Evolutionary conservation across 2,329 filamentous ascomycete genomes (phyloP), one percentile per base, ranked within the genome.

Genomic region (Curvularia eragrostidis): DNA sequence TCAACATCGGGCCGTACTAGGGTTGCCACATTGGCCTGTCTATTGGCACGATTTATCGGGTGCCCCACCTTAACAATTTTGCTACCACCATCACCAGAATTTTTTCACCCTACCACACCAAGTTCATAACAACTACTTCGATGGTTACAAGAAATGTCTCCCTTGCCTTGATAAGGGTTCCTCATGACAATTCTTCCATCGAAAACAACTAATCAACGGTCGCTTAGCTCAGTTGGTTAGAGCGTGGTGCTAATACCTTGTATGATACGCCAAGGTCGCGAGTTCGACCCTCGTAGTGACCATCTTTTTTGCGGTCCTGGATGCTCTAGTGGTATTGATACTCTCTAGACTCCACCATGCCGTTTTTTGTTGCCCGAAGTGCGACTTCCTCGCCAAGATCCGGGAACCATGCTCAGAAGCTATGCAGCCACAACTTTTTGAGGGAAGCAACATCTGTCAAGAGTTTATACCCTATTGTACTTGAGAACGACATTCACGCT

Each of bases 191-290:
- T 10, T n/a, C 8, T 9, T 36, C 12, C 54, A 52, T 56, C 53
- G 43, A 59, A 57, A 52, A 52, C 23, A 56, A n/a, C 41, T 23
- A 8, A 54, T 36, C 30, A 57, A 47, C 50, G 59, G 59, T 62
- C 59, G 59, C 56, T 62, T 62, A 62, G 56, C 56, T 58, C 56
- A 58, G 56, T 58, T 58, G 56, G 56, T 58, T 58, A 58, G 56
- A 58, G 56, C 59, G 59, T 62, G 59, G 59, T 62, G 59, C 59
- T 62, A 62, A 62, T 62, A 61, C 38, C 44, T 32, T 15, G 13
- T 51, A 34, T 47, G 32, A 26, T 13, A 60, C 58, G 58, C 58
- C 58, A 60, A 60, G 58, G 58, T 60, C 58, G 58, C 50, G 58
- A 48, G 58, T 60, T 60, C 58, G 58, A 60, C 58, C 58, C 58